Evolutionary conservation across 208 protist genomes (phyloP), one percentile per base, ranked within the genome.

Genomic region (Acanthamoeba royreba): DNA sequence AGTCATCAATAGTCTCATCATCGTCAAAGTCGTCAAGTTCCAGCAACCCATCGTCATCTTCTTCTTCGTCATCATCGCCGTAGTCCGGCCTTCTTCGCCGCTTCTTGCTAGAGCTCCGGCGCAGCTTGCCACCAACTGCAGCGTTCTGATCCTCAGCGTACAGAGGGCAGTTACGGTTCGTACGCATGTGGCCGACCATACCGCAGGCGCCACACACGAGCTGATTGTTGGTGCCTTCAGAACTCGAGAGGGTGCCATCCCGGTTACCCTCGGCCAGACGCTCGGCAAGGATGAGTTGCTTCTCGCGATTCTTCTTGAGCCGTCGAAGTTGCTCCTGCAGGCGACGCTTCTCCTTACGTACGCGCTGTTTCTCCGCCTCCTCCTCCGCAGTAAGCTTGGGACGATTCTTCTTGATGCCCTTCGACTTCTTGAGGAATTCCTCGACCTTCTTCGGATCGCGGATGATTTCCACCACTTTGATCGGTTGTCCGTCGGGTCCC

Each of bases 391-490:
- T 94, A 40, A 92, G 69, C 49, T 92, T 89, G 45, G 79, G 93
- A 19, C 63, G 49, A 31, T 93, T 88, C 55, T 47, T 49, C 52
- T 58, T 81, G 40, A 19, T 42, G 63, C 46, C 63, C 43, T 93
- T 92, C n/a, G 55, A 88, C 63, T 86, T 94, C n/a, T 93, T 88
- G 13, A 85, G 17, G 72, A 93, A 95, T 13, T 96, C 90, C 69
- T 93, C 85, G 25, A 96, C 87, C 0, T 35, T 0, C 9, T 72
- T 43, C 31, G 95, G 95, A 55, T 96, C 95, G n/a, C 81, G 43
- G 31, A 96, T 95, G 42, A 94, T 94, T 38, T 96, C 93, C 63
- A 95, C 92, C 69, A 87, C 85, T 38, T 92, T 87, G 33, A 38
- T 94, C 28, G 92, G 25, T 35, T 33, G 83, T 28, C 95, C 95